Evolutionary conservation across 2,329 filamentous ascomycete genomes (phyloP).

Genomic region (Neonectria neomacrospora): DNA sequence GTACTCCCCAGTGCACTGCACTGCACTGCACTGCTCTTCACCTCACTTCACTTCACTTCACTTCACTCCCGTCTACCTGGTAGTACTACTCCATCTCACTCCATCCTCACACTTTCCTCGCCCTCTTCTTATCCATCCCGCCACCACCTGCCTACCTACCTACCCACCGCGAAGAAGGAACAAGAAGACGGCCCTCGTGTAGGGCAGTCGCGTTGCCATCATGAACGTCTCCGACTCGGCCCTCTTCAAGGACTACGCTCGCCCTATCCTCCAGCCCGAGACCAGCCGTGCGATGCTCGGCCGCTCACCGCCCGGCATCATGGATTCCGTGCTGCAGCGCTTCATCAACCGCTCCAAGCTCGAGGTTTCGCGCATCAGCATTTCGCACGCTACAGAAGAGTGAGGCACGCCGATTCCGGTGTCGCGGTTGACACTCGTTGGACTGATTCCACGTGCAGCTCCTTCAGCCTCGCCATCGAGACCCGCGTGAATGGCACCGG

Average conservation of each 20-base stretch:
- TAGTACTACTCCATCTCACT: neutral
- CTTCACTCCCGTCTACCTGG: no score
- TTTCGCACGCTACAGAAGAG: slow-evolving; percentile 46
- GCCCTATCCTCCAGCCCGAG: slow-evolving; percentile 30
- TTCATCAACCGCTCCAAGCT: slow-evolving; percentile 44
- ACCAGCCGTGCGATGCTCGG: neutral
- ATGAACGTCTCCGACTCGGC: slow-evolving; percentile 42
- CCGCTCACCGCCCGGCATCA: slow-evolving; percentile 28
- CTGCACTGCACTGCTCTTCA: no score
- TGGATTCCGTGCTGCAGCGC: slow-evolving; percentile 46
- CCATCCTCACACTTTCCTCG: no score
- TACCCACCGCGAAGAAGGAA: neutral
- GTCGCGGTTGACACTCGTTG: neutral
- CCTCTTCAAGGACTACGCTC: slow-evolving; percentile 44
- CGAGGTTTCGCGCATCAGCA: slow-evolving; percentile 46
- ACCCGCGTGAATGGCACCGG: slow-evolving; percentile 47
- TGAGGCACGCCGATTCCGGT: slow-evolving; percentile 32
- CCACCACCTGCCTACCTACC: no score
- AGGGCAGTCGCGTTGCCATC: neutral
- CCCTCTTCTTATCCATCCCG: no score
- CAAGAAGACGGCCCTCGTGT: neutral
- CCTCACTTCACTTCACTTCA: neutral
- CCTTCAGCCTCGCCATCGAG: slow-evolving; percentile 46
- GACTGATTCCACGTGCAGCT: slow-evolving; percentile 35
- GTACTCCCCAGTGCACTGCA: neutral